Conservation (phyloP, 805 yeast genomes). For the Scheffersomyces spartinae region DNA sequence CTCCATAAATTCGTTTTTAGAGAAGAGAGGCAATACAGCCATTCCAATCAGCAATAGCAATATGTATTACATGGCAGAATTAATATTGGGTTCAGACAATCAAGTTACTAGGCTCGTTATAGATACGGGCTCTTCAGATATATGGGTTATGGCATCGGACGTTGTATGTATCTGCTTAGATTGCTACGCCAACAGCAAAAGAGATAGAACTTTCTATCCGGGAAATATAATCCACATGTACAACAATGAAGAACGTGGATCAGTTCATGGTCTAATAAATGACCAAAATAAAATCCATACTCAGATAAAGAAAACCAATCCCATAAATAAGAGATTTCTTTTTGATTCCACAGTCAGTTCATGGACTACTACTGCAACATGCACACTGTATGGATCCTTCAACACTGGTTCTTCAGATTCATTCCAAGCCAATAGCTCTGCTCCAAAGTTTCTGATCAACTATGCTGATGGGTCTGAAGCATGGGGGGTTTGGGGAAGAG, state of each 20-base stretch:
- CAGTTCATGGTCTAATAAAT: neutral
- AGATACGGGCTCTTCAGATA: too few species aligned
- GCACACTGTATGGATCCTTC: constrained; percentile 39
- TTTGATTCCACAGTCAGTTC: neutral
- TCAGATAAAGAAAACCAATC: neutral
- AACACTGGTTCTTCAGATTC: constrained; percentile 26
- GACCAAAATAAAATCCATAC: neutral
- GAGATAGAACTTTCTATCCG: neutral
- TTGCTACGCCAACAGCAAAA: neutral
- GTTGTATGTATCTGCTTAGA: neutral
- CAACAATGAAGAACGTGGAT: neutral
- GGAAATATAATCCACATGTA: neutral
- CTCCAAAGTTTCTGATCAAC: constrained; percentile 18
- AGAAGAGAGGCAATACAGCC: too few species aligned
- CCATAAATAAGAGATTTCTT: neutral
- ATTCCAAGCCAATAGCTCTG: constrained; percentile 27
- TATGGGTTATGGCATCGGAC: too few species aligned
- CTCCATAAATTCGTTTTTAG: too few species aligned
- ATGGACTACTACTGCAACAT: constrained; percentile 10
- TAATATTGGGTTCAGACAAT: too few species aligned
- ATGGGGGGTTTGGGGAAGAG: constrained; percentile 28
- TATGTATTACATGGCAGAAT: too few species aligned
- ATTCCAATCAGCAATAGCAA: too few species aligned
- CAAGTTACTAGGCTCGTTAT: too few species aligned
- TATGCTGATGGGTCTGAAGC: constrained; percentile 30